Evolutionary conservation across 108 stramenopile genomes (phyloP).

Genomic region (Fragilaria radians): DNA sequence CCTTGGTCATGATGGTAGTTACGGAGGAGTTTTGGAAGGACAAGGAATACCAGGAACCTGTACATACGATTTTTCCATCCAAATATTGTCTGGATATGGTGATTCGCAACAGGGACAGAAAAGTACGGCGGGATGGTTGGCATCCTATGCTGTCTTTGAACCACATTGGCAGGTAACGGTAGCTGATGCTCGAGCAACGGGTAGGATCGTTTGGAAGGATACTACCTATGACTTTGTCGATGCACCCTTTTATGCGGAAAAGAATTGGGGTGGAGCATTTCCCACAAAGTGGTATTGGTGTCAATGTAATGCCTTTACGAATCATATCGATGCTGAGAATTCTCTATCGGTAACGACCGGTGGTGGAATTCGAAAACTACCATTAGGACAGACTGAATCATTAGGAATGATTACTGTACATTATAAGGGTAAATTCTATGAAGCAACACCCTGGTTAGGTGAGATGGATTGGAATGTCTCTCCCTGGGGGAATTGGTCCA

Average conservation of each 20-base stretch:
- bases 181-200: slow-evolving; percentile 70
- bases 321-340: slow-evolving; percentile 9
- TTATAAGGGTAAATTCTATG: slow-evolving; percentile 68
- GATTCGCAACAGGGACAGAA: slow-evolving; percentile 33
- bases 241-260: slow-evolving; percentile 86
- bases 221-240: slow-evolving; percentile 53
- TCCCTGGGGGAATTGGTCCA: slow-evolving; percentile 66
- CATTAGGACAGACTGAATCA: slow-evolving; percentile 56
- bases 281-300: slow-evolving; percentile 87
- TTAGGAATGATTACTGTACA: slow-evolving; percentile 74
- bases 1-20: slow-evolving; percentile 61
- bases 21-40: slow-evolving; percentile 48
- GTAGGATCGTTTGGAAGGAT: slow-evolving; percentile 61
- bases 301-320: slow-evolving; percentile 82
- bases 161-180: slow-evolving; percentile 90
- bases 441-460: slow-evolving; percentile 83
- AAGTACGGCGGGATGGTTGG: slow-evolving; percentile 79
- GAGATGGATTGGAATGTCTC: slow-evolving; percentile 76
- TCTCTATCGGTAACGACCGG: slow-evolving; percentile 69
- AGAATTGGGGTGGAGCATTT: slow-evolving; percentile 86
- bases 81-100: slow-evolving; percentile 55
- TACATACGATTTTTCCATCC: slow-evolving; percentile 59
- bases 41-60: slow-evolving; percentile 37
- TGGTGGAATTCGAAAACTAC: slow-evolving; percentile 69
- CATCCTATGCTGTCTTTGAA: slow-evolving; percentile 69